Base-by-base conservation (phyloP, 2,329 filamentous ascomycete genomes). In the Ceratocystis colombiana region DNA sequence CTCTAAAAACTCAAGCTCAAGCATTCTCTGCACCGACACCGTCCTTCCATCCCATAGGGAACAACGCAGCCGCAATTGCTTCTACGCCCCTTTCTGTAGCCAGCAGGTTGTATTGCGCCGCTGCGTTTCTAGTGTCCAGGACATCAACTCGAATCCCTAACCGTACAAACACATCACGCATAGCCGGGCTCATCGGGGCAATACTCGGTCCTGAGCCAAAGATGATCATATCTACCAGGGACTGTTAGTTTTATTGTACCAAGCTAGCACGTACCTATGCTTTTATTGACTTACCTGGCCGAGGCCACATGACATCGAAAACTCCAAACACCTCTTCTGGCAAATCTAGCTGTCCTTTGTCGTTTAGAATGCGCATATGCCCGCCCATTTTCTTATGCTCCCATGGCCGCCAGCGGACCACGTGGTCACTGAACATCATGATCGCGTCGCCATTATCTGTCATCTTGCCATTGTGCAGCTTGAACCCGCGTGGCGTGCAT, bases 101-200 rank as follows among this genome's bases (percentile, higher is more conserved):
- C 65, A 99, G 78, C 72, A 99, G 74, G 73, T 99, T 99, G 75
- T 94, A 99, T 74, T 96, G 91, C 44, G 92, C 88, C 1, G 93
- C 90, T 7, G 94, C 94, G 76, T 97, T 97, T 69, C 90, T 81
- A 41, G 94, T 97, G 76, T 97, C 94, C 72, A 93, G 82, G 2
- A 96, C 82, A 72, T 99, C 94, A 4, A 97, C 80, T 67, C 90
- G 81, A 71, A 97, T 88, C 0, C 94, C 94, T 53, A 97, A 76
- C 37, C 83, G 82, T 69, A 87, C 88, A 66, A 99, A 84, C 71
- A 85, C 80, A 67, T 80, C 80, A 71, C 88, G 85, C 55, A 90
- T 89, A 70, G 85, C 81, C 0, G 89, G 88, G 66, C 88, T 89
- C 6, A 97, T 76, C 0, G 91, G 91, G 62, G 86, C 78, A 63